A percentile compares a stretch with the other conserved stretches of the same genome.
phyloP scores from a whole-genome alignment of 495 filamentous ascomycete species.

The Xylaria scruposa region DNA sequence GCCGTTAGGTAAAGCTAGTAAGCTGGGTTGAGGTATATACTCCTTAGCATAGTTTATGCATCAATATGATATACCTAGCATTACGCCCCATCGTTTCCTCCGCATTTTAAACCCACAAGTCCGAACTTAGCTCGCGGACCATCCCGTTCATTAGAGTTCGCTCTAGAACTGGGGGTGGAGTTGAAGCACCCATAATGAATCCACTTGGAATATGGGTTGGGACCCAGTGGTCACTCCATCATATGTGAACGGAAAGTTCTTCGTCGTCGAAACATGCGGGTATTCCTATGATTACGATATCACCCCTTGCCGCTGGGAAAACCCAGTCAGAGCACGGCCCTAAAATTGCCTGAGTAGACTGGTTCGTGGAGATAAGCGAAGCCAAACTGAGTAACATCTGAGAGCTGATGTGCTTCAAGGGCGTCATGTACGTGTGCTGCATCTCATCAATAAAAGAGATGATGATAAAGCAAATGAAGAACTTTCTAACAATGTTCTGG shows the following conservation, averaged over 20 bases:
- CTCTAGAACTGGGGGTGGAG: not conserved
- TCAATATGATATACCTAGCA: not conserved
- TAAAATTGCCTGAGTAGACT: not conserved
- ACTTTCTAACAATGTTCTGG: too few species aligned
- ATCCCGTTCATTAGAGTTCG: not conserved
- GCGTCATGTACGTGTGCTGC: constrained; percentile 28
- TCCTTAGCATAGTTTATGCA: not conserved
- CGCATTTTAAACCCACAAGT: not conserved
- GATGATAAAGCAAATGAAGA: not conserved
- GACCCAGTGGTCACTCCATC: not conserved
- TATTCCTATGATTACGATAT: constrained; percentile 8
- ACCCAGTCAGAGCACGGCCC: not conserved
- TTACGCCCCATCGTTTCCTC: not conserved
- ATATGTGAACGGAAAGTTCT: constrained; percentile 11
- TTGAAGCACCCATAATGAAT: too few species aligned
- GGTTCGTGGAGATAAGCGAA: constrained; percentile 10
- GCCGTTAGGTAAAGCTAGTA: not conserved
- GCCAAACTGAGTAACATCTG: not conserved
- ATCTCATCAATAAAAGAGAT: constrained; percentile 24
- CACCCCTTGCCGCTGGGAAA: not conserved
- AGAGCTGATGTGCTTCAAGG: constrained; percentile 10
- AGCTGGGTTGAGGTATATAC: not conserved
- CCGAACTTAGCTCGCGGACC: not conserved
- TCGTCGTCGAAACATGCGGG: not conserved
- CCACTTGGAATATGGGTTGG: too few species aligned